These are phyloP conservation scores for Aureobasidium leucospermi DNA, from an alignment of 2,329 filamentous ascomycete genomes.

Conservation along the genomic window DNA sequence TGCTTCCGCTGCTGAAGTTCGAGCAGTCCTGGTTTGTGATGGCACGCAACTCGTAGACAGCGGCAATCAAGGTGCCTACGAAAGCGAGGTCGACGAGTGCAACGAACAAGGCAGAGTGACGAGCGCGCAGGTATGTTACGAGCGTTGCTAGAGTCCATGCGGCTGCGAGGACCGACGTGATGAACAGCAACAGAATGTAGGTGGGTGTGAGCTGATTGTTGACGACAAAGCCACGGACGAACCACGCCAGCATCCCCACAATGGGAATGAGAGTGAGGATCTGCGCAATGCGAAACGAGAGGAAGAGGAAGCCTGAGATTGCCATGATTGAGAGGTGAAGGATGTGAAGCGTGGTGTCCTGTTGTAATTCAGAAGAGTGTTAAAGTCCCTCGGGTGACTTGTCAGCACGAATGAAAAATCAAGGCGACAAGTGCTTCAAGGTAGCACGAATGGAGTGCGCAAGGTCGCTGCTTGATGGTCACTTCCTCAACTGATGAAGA, in stretches of 20 bases:
- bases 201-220: slow-evolving; percentile 51
- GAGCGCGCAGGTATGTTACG: slow-evolving; percentile 51
- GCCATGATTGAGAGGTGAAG: slow-evolving; percentile 31
- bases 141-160: slow-evolving; percentile 56
- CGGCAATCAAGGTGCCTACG: slow-evolving; percentile 56
- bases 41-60: slow-evolving; percentile 50
- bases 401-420: background rate
- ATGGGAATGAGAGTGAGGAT: slow-evolving; percentile 56
- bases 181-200: slow-evolving; percentile 58
- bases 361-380: background rate
- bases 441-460: background rate
- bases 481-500: background rate
- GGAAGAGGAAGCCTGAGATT: slow-evolving; percentile 51
- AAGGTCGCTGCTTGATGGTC: background rate
- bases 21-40: slow-evolving; percentile 61
- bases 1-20: slow-evolving; percentile 41
- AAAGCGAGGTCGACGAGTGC: slow-evolving; percentile 55
- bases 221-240: slow-evolving; percentile 52
- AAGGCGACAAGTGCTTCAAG: background rate
- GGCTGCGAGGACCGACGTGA: slow-evolving; percentile 53
- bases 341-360: background rate
- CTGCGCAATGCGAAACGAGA: slow-evolving; percentile 54
- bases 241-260: slow-evolving; percentile 57
- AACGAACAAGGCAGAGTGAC: slow-evolving; percentile 53
- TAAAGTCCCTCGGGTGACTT: background rate